Evolutionary conservation across 169 alveolate genomes (phyloP).

Genomic region (Besnoitia besnoiti): DNA sequence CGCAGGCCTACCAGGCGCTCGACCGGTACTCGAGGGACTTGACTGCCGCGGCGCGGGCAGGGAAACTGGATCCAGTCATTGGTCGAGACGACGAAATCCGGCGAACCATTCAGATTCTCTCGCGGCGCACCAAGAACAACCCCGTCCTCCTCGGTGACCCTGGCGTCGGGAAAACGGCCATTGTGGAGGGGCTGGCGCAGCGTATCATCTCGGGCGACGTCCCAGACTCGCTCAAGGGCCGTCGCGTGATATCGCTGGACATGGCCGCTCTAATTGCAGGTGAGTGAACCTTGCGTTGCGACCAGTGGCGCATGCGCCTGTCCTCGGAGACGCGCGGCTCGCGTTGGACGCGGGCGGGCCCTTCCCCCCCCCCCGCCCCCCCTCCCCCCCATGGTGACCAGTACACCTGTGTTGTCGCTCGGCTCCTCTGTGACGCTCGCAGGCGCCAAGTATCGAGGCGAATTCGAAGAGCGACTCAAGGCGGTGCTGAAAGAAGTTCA

Average conservation of each 20-base stretch:
- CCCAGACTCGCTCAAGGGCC: conserved; percentile 85
- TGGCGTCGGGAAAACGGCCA: conserved; percentile 91
- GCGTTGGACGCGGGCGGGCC: no score
- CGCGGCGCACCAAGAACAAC: conserved; percentile 88
- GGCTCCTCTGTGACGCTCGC: conserved; percentile 22
- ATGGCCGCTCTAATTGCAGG: conserved; percentile 85
- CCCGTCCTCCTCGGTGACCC: conserved; percentile 90
- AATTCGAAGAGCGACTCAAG: conserved; percentile 87
- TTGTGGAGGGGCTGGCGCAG: conserved; percentile 89
- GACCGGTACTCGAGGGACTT: conserved; percentile 83
- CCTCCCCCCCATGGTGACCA: no score
- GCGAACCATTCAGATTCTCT: conserved; percentile 84
- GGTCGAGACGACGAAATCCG: conserved; percentile 89
- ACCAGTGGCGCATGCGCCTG: background rate
- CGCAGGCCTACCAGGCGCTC: conserved; percentile 69
- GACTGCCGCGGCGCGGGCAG: conserved; percentile 87
- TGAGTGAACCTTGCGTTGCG: background rate
- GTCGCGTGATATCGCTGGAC: conserved; percentile 83
- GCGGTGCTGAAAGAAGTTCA: conserved; percentile 85
- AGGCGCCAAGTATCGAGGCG: conserved; percentile 89
- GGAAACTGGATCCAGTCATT: conserved; percentile 89
- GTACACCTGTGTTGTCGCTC: background rate
- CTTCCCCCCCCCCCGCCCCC: no score
- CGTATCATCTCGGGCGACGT: conserved; percentile 89
- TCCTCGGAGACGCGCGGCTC: background rate